Base-by-base conservation (phyloP, 2,329 filamentous ascomycete species). In the Periconia sp. region DNA sequence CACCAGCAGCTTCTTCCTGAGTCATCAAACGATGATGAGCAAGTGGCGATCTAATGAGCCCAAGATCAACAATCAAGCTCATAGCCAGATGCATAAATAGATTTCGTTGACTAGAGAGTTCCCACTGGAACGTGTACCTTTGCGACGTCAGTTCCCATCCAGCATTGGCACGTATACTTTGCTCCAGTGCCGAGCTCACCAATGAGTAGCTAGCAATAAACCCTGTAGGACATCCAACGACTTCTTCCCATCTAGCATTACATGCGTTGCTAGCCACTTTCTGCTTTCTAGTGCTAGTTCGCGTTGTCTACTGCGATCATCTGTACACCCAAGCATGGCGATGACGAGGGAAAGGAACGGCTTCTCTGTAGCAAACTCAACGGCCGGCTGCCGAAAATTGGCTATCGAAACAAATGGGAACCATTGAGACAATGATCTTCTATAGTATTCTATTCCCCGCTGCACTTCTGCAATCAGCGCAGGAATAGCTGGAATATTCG, bases 321-420 rank as follows among this genome's bases (percentile, higher is more conserved):
- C 44, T 3, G 45, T 53, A 50, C 55, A 60, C 2, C 57, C 57
- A 18, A 60, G 52, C 55, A 60, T 58, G 11, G 55, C 55, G 20
- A 60, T 47, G 3, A 54, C 50, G 20, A 56, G 20, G 2, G 55
- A 46, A 14, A 60, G 45, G 40, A 58, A 60, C 14, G 57, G 55
- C 18, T 54, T 54, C 31, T 50, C 45, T 19, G 35, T 20, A 15
- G 30, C 30, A 23, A 57, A 52, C 2, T 53, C 30, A 5, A 19
- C 23, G 31, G 31, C 37, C 10, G 44, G 19, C 15, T 52, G 40
- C 7, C 23, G 41, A 6, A 30, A 23, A 11, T 49, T 43, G 3
- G 57, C 46, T 15, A 52, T 19, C 5, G 50, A 27, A 9, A 60
- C 47, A 31, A 60, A 60, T 6, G 57, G 57, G 23, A 57, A 56